Base-by-base conservation (phyloP, 2,329 filamentous ascomycete genomes). In the Piedraia hortae region DNA sequence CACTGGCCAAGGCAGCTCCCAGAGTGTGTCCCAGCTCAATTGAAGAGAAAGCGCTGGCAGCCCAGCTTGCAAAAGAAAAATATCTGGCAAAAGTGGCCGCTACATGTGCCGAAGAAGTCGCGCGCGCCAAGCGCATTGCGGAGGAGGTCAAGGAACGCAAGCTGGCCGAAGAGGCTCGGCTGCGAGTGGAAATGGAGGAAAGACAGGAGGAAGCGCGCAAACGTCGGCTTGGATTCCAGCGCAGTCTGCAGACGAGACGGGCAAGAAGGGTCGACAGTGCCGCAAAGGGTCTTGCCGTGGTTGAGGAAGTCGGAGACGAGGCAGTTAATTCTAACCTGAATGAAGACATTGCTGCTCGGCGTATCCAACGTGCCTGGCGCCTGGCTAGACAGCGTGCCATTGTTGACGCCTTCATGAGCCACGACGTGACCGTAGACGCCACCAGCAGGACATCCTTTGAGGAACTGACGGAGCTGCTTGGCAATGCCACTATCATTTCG, bases 1-100 rank as follows among this genome's bases (percentile, higher is more conserved):
- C 72, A 6, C 44, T 72, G 26, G 70, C 64, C 27, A 78, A 77
- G 45, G 64, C 71, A 3, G 56, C 63, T 4, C 60, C 65, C 10
- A 62, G 68, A 32, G 38, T 37, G 20, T 42, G 32, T 28, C 61
- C 50, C 14, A 62, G 59, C 2, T 56, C 64, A 24, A 72, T 66
- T 19, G 73, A 82, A 41, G 72, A 80, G 43, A 57, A 69, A 22
- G 71, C 73, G 3, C 47, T 78, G 26, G 74, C 74, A 4, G 74
- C 73, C 4, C 65, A 77, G 29, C 60, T 75, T 31, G 69, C 73
- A 1, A 59, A 75, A 26, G 71, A 82, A 47, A 70, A 70, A 34
- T 75, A 80, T 34, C 47, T 85, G 10, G 73, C 71, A 5, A 73
- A 80, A 41, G 78, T 82, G 19, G 71, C 74, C 3, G 70, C 73